Base-by-base conservation (phyloP, 2,329 filamentous ascomycete species). In the Chrysosporium queenslandicum region DNA sequence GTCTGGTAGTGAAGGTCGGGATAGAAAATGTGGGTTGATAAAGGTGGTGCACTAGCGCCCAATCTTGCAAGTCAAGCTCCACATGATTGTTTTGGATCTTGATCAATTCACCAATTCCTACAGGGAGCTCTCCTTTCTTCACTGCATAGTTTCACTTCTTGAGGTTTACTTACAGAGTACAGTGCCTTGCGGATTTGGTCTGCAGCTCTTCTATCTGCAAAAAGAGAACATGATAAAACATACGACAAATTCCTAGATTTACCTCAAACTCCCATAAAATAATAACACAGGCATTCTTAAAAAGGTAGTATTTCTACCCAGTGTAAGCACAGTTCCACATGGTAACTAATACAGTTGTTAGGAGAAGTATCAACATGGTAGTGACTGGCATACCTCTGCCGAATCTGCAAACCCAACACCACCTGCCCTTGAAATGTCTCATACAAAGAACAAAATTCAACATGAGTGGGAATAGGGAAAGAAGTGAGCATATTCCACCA, bases 381-480 rank as follows among this genome's bases (percentile, higher is more conserved):
- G 23, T 46, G 29, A 48, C 16, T 11, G 32, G 32, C 30, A 37
- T 37, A 48, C 39, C n/a, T 48, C 32, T 34, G 20, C 21, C 32
- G 27, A 36, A 50, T 12, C 39, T 50, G 29, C 37, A 21, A 43
- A 16, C 37, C 47, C 21, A 50, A 42, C 47, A 21, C 20, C 47
- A 16, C 21, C 39, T 34, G 27, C 18, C 25, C 47, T 50, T 50
- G 36, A 32, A 11, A 41, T 41, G 47, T 43, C 16, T 40, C 36
- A 27, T 34, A 42, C 37, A 41, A 16, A n/a, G n/a, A 34, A 3
- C 27, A 50, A 49, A 50, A 42, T 42, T 43, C 14, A 43, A 50
- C 47, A 50, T 34, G 47, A 50, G 9, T n/a, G 45, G 20, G 29
- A 46, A 45, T 39, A 50, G 11, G 23, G 43, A 45, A 29, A 14